Conservation (phyloP, 306 rosid species). For the Lathyrus tuberosus region DNA sequence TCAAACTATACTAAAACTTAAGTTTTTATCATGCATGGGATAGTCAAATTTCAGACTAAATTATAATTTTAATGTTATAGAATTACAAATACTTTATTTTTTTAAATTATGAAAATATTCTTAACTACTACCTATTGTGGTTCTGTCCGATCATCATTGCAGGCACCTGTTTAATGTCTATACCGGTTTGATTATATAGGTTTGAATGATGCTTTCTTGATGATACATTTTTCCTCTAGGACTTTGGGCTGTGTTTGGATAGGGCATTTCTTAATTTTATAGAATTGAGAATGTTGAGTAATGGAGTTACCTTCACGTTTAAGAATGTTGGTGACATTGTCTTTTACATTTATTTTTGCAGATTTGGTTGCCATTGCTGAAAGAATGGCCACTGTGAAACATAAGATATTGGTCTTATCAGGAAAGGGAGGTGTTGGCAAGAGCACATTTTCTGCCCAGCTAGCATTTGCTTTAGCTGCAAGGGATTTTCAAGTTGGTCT, state of each 20-base stretch:
- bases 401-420: conserved; percentile 83
- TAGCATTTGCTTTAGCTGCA: conserved; percentile 85
- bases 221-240: neutral
- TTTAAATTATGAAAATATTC: too few species aligned
- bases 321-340: conserved; percentile 20
- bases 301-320: neutral
- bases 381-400: conserved; percentile 94
- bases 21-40: too few species aligned
- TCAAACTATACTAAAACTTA: too few species aligned
- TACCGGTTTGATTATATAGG: too few species aligned
- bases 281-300: too few species aligned
- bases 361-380: conserved; percentile 82
- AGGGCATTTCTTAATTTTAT: neutral
- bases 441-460: conserved; percentile 94
- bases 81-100: too few species aligned
- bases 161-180: too few species aligned
- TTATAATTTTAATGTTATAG: too few species aligned
- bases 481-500: conserved; percentile 92
- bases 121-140: too few species aligned
- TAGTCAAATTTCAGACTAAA: too few species aligned
- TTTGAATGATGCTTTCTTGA: neutral
- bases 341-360: conserved; percentile 44
- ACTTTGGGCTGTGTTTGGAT: neutral
- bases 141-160: too few species aligned
- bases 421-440: conserved; percentile 99